Evolutionary conservation across 148 eudicot species (phyloP), one percentile per base, ranked within the genome.

Genomic region (Camellia sinensis): DNA sequence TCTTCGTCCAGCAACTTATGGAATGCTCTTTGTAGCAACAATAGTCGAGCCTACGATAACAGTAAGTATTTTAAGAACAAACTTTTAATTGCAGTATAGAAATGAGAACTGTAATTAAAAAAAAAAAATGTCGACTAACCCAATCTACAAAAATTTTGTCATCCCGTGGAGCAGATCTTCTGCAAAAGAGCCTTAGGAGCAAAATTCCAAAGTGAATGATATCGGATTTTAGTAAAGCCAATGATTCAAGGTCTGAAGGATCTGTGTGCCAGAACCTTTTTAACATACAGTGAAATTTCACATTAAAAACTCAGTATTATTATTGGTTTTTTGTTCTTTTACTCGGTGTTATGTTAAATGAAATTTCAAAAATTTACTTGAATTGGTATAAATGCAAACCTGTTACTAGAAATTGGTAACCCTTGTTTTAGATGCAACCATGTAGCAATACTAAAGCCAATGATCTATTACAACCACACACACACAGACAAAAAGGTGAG

Each of bases 141-240:
- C 82, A 80, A 9, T 65, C 37, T 22, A 80, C 40, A 61, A 80
- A 74, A 11, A 3, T 11, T 15, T 45, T 73, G 41, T 73, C 53
- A 53, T 80, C 78, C 37, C 41, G 61, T 1, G 78, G 82, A 69
- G 77, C 71, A 8, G 65, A 50, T 64, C 65, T 73, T 53, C 41
- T 73, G 53, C 82, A 80, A 66, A 80, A 73, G 54, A 80, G 15
- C 64, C 82, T 80, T 17, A 80, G 12, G 5, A 80, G 63, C 52
- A 80, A 44, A 64, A 80, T 80, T 67, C 82, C 82, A 54, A 73
- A 80, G 1, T 77, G 44, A 74, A 73, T 46, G 6, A 80, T 54
- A 73, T 80, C 82, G 2, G 73, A 64, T 41, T 80, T 80, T 12
- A 80, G 19, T 15, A 65, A 17, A 8, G 44, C 50, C 54, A 80